Base-by-base conservation (phyloP, 495 filamentous ascomycete species). In the Neohortaea acidophila region DNA sequence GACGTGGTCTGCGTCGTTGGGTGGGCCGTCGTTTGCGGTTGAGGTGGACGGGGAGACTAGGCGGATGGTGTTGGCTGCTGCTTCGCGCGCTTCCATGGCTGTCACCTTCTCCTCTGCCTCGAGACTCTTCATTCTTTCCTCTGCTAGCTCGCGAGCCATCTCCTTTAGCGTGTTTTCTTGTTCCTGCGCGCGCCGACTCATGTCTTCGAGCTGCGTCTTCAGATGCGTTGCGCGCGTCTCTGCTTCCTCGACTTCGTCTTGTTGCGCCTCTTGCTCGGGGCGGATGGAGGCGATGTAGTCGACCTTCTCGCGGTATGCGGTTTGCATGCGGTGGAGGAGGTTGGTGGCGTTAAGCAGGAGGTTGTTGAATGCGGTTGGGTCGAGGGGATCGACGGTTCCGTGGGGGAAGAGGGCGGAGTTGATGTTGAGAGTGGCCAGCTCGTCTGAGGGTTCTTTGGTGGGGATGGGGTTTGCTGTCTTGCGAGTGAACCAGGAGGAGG, bases 171-270 rank as follows among this genome's bases (percentile, higher is more conserved):
- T 67, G 35, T 58, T 54, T 47, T 84, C 77, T 45, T 81, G 76
- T 48, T 77, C 69, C 0, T 61, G 56, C 0, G 75, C 74, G 46
- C 74, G 70, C n/a, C 60, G 65, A 1, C 81, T 73, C 73, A 87
- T 77, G 24, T 71, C 74, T 53, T 85, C 78, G 5, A 92, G 62
- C 57, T 92, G 83, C 36, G 65, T 63, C 57, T 78, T 81, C 18
- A 86, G 62, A 44, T 78, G 68, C 22, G 62, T 59, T 10, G 70
- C 65, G 0, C 80, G 64, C 8, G 77, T 77, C 31, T 77, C 67
- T n/a, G 77, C 70, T 51, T 84, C 81, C 38, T 81, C 79, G 2
- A 78, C 58, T 52, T 87, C 84, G 32, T 89, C 82, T 5, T 54
- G 53, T 51, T 74, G 69, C 9, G 75, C 76, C 19, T 67, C 68